Conservation (phyloP, 257 asterid species). For the Solanum bukasovii region DNA sequence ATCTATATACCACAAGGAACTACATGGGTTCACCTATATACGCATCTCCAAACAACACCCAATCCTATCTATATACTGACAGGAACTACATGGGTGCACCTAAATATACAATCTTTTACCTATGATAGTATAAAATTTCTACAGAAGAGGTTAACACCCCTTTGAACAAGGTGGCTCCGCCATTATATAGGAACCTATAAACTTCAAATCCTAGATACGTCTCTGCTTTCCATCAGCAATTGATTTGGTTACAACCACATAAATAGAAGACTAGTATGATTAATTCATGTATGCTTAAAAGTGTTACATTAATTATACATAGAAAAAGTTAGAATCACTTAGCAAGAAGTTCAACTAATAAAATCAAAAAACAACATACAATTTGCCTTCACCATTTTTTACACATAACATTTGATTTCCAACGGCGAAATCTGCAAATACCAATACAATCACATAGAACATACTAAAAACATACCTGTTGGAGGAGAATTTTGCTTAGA, state of each 20-base stretch:
- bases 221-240: background rate
- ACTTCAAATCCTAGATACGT: background rate
- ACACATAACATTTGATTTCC: background rate
- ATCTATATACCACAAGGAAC: background rate
- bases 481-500: conserved; percentile 25
- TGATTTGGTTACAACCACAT: background rate
- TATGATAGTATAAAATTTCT: background rate
- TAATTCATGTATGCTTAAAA: background rate
- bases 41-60: background rate
- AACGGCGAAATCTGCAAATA: background rate
- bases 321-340: background rate
- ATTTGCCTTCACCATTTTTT: background rate
- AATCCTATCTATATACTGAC: background rate
- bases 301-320: background rate
- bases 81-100: background rate
- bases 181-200: background rate
- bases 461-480: conserved; percentile 7
- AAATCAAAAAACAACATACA: background rate
- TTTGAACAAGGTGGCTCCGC: background rate
- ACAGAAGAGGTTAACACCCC: background rate
- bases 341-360: background rate
- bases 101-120: background rate
- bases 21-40: background rate
- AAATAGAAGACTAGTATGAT: background rate
- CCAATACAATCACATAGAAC: background rate